Base-by-base conservation (phyloP, 2,329 filamentous ascomycete species). In the Fusarium sp. region DNA sequence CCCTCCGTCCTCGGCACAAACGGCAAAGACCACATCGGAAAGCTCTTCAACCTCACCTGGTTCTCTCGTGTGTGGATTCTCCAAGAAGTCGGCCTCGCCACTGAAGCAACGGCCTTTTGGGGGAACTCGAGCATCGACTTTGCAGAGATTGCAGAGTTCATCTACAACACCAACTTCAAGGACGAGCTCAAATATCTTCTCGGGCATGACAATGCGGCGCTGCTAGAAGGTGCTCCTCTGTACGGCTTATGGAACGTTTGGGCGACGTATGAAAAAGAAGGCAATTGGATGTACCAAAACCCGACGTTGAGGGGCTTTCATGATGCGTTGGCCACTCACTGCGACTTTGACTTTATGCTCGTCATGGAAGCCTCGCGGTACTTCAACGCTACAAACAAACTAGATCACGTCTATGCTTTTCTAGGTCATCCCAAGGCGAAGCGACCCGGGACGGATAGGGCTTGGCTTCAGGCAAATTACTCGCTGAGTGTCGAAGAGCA, bases 171-270 rank as follows among this genome's bases (percentile, higher is more conserved):
- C 4, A 62, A 63, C 38, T 63, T 57, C n/a, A 11, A 5, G 2
- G 57, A 62, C 6, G 66, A 67, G 12, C 20, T 69, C 5, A 62
- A 35, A 4, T 15, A 27, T 6, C 38, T 40, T 38, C 30, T 67
- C 4, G 66, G 63, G 0, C 20, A 47, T 22, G 57, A 52, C 1
- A 67, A 47, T 17, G n/a, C 63, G 1, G 4, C 45, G 15, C 32
- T 8, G 2, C 54, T 69, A 11, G 52, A 32, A 0, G 63, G 63
- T 1, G 66, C 66, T 2, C 66, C 66, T 50, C 17, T 69, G 0
- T 69, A 69, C 30, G 63, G 47, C 6, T 37, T 67, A 3, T 69
- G 66, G 66, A 69, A 69, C 2, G 66, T 69, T 2, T 69, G 66
- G 66, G 56, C 45, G 1, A 69, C 63, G 6, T 69, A 67, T 12